These are phyloP conservation scores for Lactarius trivialis DNA, from an alignment of 768 basidiomycete species.

Conservation along the genomic window DNA sequence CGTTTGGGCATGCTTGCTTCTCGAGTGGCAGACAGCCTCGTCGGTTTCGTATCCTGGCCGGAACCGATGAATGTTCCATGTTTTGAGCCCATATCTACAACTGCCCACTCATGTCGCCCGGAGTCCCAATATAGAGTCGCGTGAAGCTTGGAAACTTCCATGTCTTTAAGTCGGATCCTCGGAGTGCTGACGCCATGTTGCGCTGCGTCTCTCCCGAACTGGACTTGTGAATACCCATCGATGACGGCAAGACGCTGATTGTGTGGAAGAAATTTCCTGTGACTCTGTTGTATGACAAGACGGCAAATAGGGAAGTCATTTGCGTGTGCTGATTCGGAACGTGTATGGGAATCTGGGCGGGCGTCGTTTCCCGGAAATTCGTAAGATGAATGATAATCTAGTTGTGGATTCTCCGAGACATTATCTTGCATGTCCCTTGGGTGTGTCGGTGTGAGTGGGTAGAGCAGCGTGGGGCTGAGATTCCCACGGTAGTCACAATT, in stretches of 20 bases:
- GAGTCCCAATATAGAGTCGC: conserved; percentile 69
- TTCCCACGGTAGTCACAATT: conserved; percentile 12
- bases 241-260: conserved; percentile 50
- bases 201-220: conserved; percentile 67
- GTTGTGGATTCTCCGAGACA: conserved; percentile 1
- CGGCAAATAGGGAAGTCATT: conserved; percentile 29
- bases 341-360: not conserved
- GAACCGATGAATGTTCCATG: conserved; percentile 67
- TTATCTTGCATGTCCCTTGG: conserved; percentile 25
- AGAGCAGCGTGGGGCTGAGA: not conserved
- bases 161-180: conserved; percentile 71
- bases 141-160: conserved; percentile 78
- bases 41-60: conserved; percentile 19
- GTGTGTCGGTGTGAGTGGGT: not conserved
- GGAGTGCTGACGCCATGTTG: conserved; percentile 46
- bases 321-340: conserved; percentile 2
- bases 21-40: conserved; percentile 50
- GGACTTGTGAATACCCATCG: conserved; percentile 55
- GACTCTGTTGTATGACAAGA: conserved; percentile 33
- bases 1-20: conserved; percentile 61
- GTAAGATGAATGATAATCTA: conserved; percentile 42
- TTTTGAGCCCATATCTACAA: conserved; percentile 82
- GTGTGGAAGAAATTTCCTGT: conserved; percentile 42
- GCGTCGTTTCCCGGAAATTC: conserved; percentile 53
- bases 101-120: conserved; percentile 51